These are phyloP conservation scores for Leishmania tropica DNA, from an alignment of 208 protist genomes.

Conservation along the genomic window DNA sequence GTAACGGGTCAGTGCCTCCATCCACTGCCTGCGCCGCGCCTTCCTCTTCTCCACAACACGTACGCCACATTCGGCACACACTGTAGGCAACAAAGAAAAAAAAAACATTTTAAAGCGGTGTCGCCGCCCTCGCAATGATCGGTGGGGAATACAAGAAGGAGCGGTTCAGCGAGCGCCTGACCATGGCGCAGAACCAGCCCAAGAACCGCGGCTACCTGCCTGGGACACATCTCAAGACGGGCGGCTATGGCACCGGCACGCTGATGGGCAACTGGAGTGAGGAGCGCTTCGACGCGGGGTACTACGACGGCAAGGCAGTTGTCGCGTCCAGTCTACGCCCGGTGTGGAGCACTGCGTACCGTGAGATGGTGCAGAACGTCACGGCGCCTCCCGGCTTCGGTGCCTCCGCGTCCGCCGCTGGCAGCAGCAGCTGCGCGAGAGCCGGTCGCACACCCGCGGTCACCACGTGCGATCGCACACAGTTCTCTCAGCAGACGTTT, in stretches of 20 bases:
- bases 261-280: constrained; percentile 88
- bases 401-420: constrained; percentile 7
- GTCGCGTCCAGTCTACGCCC: constrained; percentile 42
- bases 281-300: constrained; percentile 77
- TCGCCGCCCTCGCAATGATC: constrained; percentile 50
- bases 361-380: constrained; percentile 35
- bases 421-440: constrained; percentile 5
- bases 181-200: constrained; percentile 78
- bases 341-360: constrained; percentile 65
- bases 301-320: constrained; percentile 75
- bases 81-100: neutral
- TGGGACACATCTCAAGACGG: constrained; percentile 75
- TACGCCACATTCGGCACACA: neutral
- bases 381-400: neutral
- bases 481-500: constrained; percentile 73
- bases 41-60: neutral
- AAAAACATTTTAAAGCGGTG: neutral
- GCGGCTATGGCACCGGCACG: constrained; percentile 75
- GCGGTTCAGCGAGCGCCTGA: constrained; percentile 85
- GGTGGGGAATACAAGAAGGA: constrained; percentile 91
- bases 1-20: neutral
- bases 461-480: constrained; percentile 16
- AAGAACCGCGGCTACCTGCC: constrained; percentile 86
- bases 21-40: neutral
- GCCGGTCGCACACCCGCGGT: neutral